Percentiles rank a stretch among this genome's conserved stretches.
These are phyloP conservation scores for Candida chauliodis DNA, from an alignment of 805 yeast genomes.

Conservation along the genomic window DNA sequence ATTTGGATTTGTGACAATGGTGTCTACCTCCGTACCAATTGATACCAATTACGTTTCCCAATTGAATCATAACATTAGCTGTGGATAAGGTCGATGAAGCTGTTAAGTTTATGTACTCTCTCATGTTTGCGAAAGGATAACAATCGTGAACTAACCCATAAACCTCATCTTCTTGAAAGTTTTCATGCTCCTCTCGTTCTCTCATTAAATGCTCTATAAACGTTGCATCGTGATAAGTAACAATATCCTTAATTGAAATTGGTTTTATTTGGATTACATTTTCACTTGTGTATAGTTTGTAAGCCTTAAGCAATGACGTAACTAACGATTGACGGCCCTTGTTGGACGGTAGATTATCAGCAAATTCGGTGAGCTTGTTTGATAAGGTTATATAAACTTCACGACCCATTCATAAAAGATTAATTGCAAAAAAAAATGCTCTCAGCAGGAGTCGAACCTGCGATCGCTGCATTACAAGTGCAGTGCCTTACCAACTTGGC, in stretches of 20 bases:
- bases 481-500: slow-evolving; percentile 8
- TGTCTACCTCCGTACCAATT: slow-evolving; percentile 84
- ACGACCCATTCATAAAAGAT: slow-evolving; percentile 2
- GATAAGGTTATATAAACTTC: slow-evolving; percentile 3
- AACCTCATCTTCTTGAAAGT: slow-evolving; percentile 15
- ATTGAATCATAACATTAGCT: slow-evolving; percentile 31
- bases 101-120: slow-evolving; percentile 43
- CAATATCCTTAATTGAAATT: slow-evolving; percentile 37
- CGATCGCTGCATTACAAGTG: slow-evolving; percentile 7
- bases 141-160: slow-evolving; percentile 63
- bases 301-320: slow-evolving; percentile 38
- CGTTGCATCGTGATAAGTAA: slow-evolving; percentile 45
- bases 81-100: slow-evolving; percentile 60
- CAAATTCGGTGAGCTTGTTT: not conserved
- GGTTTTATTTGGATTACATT: slow-evolving; percentile 17
- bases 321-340: slow-evolving; percentile 47
- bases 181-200: slow-evolving; percentile 14
- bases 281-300: slow-evolving; percentile 26
- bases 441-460: slow-evolving; percentile 7
- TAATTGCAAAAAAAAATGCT: slow-evolving; percentile 1
- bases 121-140: slow-evolving; percentile 53
- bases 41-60: slow-evolving; percentile 34
- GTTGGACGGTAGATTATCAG: slow-evolving; percentile 52
- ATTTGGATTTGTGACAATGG: slow-evolving; percentile 52
- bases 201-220: slow-evolving; percentile 42